A percentile compares a stretch with the other conserved stretches of the same genome.
phyloP scores from a whole-genome alignment of 768 basidiomycete genomes.

The Mycena sanguinolenta region DNA sequence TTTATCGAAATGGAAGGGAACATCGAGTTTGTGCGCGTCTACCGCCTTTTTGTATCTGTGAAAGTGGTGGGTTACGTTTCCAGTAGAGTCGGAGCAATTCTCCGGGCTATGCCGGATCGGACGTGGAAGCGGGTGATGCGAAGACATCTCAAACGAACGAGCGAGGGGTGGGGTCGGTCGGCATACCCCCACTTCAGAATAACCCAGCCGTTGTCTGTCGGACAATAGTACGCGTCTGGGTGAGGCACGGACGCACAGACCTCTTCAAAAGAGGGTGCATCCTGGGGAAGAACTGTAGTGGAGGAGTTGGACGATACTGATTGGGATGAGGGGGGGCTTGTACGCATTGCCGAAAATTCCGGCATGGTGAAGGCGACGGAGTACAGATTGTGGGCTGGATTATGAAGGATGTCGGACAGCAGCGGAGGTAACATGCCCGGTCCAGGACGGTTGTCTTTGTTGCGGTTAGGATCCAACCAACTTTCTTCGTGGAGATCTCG shows the following conservation, averaged over 20 bases:
- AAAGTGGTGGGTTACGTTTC: conserved; percentile 85
- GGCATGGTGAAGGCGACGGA: conserved; percentile 47
- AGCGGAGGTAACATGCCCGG: conserved; percentile 79
- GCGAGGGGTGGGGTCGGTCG: conserved; percentile 71
- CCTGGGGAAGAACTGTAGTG: conserved; percentile 39
- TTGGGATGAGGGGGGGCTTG: conserved; percentile 27
- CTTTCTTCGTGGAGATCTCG: conserved; percentile 65
- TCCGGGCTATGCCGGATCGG: conserved; percentile 51
- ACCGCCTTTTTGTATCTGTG: conserved; percentile 81
- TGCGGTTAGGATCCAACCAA: conserved; percentile 77
- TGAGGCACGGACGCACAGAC: conserved; percentile 81
- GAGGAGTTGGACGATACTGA: conserved; percentile 36
- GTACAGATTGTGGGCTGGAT: conserved; percentile 80
- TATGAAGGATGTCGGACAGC: conserved; percentile 76
- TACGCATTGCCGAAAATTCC: conserved; percentile 22
- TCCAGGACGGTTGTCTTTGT: conserved; percentile 68
- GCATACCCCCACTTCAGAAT: conserved; percentile 79
- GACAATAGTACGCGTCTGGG: conserved; percentile 86
- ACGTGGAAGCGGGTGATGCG: conserved; percentile 65
- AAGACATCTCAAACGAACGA: conserved; percentile 59
- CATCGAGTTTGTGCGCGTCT: conserved; percentile 75
- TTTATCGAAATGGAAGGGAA: conserved; percentile 68
- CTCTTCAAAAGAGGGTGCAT: conserved; percentile 71
- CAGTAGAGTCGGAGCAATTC: conserved; percentile 33
- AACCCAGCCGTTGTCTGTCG: conserved; percentile 87